Evolutionary conservation across 2,329 filamentous ascomycete species (phyloP), one percentile per base, ranked within the genome.

Genomic region (Monosporascus sp.): DNA sequence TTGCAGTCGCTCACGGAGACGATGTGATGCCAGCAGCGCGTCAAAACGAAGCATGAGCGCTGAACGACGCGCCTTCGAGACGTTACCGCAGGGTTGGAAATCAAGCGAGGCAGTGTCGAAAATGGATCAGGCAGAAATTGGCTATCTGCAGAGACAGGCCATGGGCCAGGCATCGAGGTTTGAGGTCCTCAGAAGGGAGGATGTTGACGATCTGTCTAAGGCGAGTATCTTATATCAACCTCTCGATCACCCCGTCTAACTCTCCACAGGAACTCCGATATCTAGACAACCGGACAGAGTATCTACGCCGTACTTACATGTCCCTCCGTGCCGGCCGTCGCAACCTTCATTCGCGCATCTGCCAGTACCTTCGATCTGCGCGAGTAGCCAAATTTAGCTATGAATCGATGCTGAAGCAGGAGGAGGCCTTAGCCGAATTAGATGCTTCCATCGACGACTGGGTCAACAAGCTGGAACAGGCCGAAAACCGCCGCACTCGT

Each of bases 371-470:
- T 9, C 85, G 87, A 49, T 87, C 85, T 19, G 84, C 87, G 8
- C 82, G 87, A 34, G 81, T 83, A 5, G 83, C 86, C 52, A 86
- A 83, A 59, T 90, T 91, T 67, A 90, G 84, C 59, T 80, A 85
- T 58, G 87, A 91, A 56, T 85, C 84, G 20, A 83, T 93, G 68
- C 76, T 92, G 43, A 89, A 87, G 72, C 88, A 92, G 66, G 88
- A 92, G 68, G 88, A 92, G 69, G 87, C 87, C 1, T 76, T 93
- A 11, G 83, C 85, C 1, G 88, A 91, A 67, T 80, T 93, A 7
- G 88, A 93, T 65, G 74, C 79, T 17, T 88, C 86, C 3, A 92
- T 93, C 58, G 89, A 92, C 63, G 87, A 91, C 66, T 92, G 89
- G 86, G 84, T 89, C 48, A 77, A 73, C 61, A 92, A 92, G 72